A percentile compares a stretch with the other conserved stretches of the same genome.
These are phyloP conservation scores for Leccinellum albellum DNA, from an alignment of 768 basidiomycete species.

Conservation along the genomic window DNA sequence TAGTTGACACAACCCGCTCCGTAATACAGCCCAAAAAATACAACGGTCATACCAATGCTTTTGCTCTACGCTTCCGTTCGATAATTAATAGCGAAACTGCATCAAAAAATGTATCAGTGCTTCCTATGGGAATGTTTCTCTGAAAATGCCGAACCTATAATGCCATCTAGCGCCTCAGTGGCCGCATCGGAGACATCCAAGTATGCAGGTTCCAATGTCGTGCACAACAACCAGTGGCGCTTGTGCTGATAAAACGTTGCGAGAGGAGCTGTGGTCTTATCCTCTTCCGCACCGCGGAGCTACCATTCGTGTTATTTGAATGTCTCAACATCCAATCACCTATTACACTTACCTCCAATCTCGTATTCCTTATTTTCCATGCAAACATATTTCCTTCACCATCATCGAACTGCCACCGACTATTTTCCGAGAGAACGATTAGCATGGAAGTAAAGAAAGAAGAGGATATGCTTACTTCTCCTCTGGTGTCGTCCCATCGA, in stretches of 20 bases:
- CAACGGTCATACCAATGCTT: conserved; percentile 5
- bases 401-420: conserved; percentile 24
- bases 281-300: conserved; percentile 26
- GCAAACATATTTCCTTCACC: conserved; percentile 21
- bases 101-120: not conserved
- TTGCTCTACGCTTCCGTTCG: conserved; percentile 25
- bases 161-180: conserved; percentile 32
- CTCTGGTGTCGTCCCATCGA: conserved; percentile 11
- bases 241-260: conserved; percentile 35
- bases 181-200: conserved; percentile 34
- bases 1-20: conserved; percentile 14
- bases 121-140: not conserved
- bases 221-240: conserved; percentile 32
- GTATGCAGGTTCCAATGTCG: conserved; percentile 35
- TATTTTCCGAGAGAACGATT: not conserved
- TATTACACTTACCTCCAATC: conserved; percentile 10
- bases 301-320: conserved; percentile 6
- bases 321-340: not conserved
- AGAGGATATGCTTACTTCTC: conserved; percentile 8
- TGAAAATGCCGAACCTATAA: conserved; percentile 30
- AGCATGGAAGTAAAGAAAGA: not conserved
- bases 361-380: conserved; percentile 11
- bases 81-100: conserved; percentile 34
- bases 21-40: not conserved
- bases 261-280: conserved; percentile 25